phyloP scores from a whole-genome alignment of 805 yeast species.

The Pichia gijzeniarum region DNA sequence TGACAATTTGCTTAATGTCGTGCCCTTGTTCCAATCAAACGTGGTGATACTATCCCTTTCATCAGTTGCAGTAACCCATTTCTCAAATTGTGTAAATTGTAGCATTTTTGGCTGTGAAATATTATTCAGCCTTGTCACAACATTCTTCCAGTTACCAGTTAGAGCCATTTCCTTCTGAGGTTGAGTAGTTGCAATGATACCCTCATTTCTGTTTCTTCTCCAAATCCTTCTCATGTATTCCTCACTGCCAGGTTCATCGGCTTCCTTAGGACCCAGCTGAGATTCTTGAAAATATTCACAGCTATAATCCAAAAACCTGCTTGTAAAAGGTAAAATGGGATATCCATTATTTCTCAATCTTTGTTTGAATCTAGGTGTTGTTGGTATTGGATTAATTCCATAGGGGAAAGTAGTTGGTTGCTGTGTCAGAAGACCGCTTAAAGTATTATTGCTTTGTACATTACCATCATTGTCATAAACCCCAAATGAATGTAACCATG shows the following conservation, averaged over 20 bases:
- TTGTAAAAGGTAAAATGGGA: conserved; percentile 49
- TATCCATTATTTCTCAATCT: conserved; percentile 23
- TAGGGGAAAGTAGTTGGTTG: conserved; percentile 26
- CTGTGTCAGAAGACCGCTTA: conserved; percentile 20
- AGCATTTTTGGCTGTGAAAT: conserved; percentile 74
- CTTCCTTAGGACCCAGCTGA: conserved; percentile 76
- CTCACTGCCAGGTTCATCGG: conserved; percentile 88
- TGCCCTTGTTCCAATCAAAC: conserved; percentile 76
- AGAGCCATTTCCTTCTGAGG: conserved; percentile 79
- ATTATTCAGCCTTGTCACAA: conserved; percentile 54
- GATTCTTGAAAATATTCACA: conserved; percentile 96
- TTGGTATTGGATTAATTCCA: conserved; percentile 46
- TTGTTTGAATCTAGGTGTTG: conserved; percentile 48
- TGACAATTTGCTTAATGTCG: conserved; percentile 60
- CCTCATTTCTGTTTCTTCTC: conserved; percentile 86
- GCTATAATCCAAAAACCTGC: conserved; percentile 66
- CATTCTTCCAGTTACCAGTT: conserved; percentile 78
- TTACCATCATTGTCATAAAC: conserved; percentile 18
- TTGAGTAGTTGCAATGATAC: conserved; percentile 82
- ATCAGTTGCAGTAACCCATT: conserved; percentile 70
- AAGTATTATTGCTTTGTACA: conserved; percentile 14
- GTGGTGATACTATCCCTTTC: conserved; percentile 77
- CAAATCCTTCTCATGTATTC: conserved; percentile 77
- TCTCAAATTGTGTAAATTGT: conserved; percentile 86
- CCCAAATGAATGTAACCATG: conserved; percentile 22